Base-by-base conservation (phyloP, 2,329 filamentous ascomycete species). In the Grosmannia serpens region DNA sequence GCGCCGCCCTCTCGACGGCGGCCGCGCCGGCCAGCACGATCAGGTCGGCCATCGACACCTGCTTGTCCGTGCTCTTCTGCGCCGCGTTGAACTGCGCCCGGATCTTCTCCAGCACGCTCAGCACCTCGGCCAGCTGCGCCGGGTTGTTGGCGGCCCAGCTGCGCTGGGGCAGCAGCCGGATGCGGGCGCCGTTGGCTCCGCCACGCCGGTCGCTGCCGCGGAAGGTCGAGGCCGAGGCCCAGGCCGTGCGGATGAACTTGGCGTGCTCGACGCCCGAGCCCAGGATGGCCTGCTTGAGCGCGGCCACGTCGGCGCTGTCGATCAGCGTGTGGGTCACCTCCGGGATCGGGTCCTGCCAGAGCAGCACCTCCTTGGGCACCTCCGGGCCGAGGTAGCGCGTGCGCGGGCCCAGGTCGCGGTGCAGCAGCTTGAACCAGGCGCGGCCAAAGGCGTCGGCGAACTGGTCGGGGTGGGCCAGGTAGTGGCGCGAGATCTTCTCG, bases 341-440 rank as follows among this genome's bases (percentile, higher is more conserved):
- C 27, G 88, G 87, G 54, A 91, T 71, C 15, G 85, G 85, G 67
- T 91, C 88, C 67, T 91, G 85, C 88, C 88, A 91, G 66, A 83
- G 67, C n/a, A 86, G 76, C 15, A 77, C 75, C 76, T 91, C 85
- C 57, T 77, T 74, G 53, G 88, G 87, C 22, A 89, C 76, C 71
- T 91, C 88, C 1, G 88, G 87, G 33, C 88, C 88, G 53, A 90
- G 67, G 77, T 87, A 91, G 68, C 85, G 86, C 27, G 78, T 69
- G 57, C 81, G 76, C 50, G 88, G 88, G 20, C 88, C 88, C 74
- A 91, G 81, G 70, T 91, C 88, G 74, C 88, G 87, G 75, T 91
- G 88, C 38, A 87, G 77, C 49, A 91, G 80, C 82, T 91, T 91
- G 81, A 89, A 91, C 88, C 88, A 91, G 17, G 88, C 88, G 55